A percentile compares a stretch with the other conserved stretches of the same genome.
These are phyloP conservation scores for Chalciporus sp. DNA, from an alignment of 1,284 basidiomycete genomes.

Conservation along the genomic window DNA sequence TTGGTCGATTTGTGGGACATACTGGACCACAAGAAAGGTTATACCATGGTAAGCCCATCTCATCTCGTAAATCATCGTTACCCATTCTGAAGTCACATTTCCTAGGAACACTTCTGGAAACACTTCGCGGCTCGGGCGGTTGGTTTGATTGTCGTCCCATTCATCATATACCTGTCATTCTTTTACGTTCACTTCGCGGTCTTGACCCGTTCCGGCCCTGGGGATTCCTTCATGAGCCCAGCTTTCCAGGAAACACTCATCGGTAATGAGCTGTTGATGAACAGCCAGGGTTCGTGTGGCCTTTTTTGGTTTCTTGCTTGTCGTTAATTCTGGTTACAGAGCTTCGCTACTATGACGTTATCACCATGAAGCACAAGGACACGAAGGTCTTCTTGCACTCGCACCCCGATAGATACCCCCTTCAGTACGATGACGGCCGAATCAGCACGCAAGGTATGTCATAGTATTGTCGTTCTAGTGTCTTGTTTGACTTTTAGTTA, in stretches of 20 bases:
- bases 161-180: constrained; percentile 91
- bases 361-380: constrained; percentile 90
- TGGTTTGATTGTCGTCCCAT: constrained; percentile 88
- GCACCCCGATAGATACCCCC: constrained; percentile 86
- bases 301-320: background rate
- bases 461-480: background rate
- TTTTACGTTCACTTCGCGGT: constrained; percentile 97
- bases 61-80: background rate
- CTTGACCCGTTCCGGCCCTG: constrained; percentile 88
- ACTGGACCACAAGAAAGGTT: constrained; percentile 83
- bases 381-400: constrained; percentile 95
- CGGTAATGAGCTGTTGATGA: constrained; percentile 90
- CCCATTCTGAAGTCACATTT: constrained; percentile 4
- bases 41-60: constrained; percentile 70
- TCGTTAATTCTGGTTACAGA: constrained; percentile 51
- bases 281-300: constrained; percentile 74
- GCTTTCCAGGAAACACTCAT: constrained; percentile 95
- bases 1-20: constrained; percentile 94
- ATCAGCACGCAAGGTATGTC: constrained; percentile 85
- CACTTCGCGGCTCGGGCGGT: constrained; percentile 89
- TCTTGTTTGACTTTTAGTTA: constrained; percentile 30
- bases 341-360: constrained; percentile 89
- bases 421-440: constrained; percentile 95
- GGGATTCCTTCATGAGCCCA: constrained; percentile 97
- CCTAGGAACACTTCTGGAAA: constrained; percentile 83